These are phyloP conservation scores for Coemansia sp. DNA, from an alignment of 192 early-diverging fungal genomes.

Conservation along the genomic window DNA sequence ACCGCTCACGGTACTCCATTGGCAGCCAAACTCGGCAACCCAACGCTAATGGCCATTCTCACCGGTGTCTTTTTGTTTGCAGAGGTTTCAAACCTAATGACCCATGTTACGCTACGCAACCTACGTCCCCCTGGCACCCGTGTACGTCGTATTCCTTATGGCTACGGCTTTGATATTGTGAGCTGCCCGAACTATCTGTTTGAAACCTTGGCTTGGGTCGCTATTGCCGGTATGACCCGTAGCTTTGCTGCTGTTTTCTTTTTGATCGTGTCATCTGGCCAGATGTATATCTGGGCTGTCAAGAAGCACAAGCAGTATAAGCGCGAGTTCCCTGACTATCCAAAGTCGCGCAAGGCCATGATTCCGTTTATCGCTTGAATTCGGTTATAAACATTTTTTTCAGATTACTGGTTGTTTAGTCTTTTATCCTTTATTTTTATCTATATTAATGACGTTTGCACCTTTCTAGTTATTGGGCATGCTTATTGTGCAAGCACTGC, in stretches of 20 bases:
- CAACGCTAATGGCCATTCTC: constrained; percentile 31
- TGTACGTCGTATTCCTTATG: constrained; percentile 82
- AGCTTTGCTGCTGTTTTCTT: constrained; percentile 67
- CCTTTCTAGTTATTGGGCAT: too few species aligned
- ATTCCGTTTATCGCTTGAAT: constrained; percentile 67
- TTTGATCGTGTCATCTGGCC: constrained; percentile 67
- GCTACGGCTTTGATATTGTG: constrained; percentile 89
- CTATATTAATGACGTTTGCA: neutral
- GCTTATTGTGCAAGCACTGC: too few species aligned
- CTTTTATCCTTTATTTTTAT: neutral
- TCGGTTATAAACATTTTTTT: too few species aligned
- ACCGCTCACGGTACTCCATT: constrained; percentile 53
- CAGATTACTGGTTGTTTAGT: too few species aligned
- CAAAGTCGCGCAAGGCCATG: constrained; percentile 78
- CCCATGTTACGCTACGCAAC: constrained; percentile 85
- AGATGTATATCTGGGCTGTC: constrained; percentile 94
- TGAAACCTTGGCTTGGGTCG: constrained; percentile 81
- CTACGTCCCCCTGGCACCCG: constrained; percentile 87
- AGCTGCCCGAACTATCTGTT: constrained; percentile 94
- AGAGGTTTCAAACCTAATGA: constrained; percentile 80
- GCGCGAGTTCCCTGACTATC: constrained; percentile 91
- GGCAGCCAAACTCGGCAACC: constrained; percentile 49
- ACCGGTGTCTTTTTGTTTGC: constrained; percentile 56
- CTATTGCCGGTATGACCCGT: constrained; percentile 71
- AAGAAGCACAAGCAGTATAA: constrained; percentile 93